phyloP scores from a whole-genome alignment of 2,329 filamentous ascomycete species.

The Aplosporella prunicola region DNA sequence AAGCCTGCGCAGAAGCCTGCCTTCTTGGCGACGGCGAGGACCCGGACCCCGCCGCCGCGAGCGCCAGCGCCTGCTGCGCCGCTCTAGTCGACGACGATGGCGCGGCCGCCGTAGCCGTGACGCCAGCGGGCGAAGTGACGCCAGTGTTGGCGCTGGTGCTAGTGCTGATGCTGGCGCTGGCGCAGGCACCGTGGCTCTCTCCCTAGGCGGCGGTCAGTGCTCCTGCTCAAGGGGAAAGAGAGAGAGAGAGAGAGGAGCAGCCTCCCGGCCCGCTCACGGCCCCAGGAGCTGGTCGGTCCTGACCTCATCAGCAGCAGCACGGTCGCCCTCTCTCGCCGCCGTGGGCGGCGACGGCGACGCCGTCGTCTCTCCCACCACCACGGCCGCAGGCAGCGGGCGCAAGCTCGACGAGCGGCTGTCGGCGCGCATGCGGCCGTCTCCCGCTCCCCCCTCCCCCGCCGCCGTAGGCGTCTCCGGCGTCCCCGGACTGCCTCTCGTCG shows the following conservation, averaged over 20 bases:
- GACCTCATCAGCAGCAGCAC: conserved; percentile 6
- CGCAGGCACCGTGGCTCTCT: background rate
- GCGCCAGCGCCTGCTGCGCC: background rate
- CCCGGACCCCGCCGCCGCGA: too few relatives aligned
- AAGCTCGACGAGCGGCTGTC: background rate
- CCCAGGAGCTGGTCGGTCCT: conserved; percentile 4
- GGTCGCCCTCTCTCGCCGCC: conserved; percentile 14
- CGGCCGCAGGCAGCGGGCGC: background rate
- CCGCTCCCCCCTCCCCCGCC: conserved; percentile 18
- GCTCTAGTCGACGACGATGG: background rate
- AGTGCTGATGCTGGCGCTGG: background rate
- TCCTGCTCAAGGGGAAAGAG: background rate
- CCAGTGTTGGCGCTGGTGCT: too few relatives aligned
- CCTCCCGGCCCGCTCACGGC: conserved; percentile 13
- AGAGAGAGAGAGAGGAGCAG: background rate
- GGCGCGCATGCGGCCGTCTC: conserved; percentile 14
- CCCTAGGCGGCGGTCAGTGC: background rate
- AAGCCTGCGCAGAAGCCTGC: background rate
- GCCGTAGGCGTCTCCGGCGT: conserved; percentile 14
- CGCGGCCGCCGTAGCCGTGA: background rate
- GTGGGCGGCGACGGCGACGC: conserved; percentile 10
- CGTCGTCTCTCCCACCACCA: conserved; percentile 28
- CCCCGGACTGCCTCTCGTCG: conserved; percentile 20
- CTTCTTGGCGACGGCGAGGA: too few relatives aligned
- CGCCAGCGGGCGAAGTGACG: too few relatives aligned